These are phyloP conservation scores for Xylaria longipes DNA, from an alignment of 495 filamentous ascomycete genomes.

Conservation along the genomic window DNA sequence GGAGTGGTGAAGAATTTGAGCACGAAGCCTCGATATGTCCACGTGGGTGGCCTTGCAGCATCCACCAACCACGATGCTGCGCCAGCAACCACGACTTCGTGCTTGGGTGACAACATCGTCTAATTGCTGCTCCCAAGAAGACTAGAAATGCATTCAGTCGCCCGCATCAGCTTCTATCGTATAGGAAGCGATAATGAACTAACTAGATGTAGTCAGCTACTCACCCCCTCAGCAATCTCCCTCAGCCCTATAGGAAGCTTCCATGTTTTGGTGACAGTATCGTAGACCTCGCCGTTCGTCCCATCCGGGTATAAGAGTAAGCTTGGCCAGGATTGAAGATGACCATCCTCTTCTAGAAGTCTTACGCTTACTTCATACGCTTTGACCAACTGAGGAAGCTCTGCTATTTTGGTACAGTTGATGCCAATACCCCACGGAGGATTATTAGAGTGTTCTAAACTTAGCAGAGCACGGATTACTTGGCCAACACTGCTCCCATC, in stretches of 20 bases:
- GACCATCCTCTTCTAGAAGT: slow-evolving; percentile 39
- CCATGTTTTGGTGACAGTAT: slow-evolving; percentile 66
- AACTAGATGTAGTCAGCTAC: slow-evolving; percentile 10
- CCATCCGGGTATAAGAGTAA: slow-evolving; percentile 74
- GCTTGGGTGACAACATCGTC: slow-evolving; percentile 61
- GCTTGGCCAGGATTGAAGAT: slow-evolving; percentile 51
- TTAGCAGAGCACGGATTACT: slow-evolving; percentile 53
- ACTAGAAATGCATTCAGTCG: slow-evolving; percentile 22
- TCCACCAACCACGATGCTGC: slow-evolving; percentile 61
- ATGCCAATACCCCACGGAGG: slow-evolving; percentile 68
- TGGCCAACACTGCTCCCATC: slow-evolving; percentile 54
- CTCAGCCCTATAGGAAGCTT: slow-evolving; percentile 42
- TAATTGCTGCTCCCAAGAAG: slow-evolving; percentile 61
- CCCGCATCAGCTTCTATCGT: slow-evolving; percentile 3
- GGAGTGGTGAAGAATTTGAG: neutral
- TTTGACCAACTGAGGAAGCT: slow-evolving; percentile 55
- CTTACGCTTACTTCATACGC: slow-evolving; percentile 53
- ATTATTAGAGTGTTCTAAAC: slow-evolving; percentile 29
- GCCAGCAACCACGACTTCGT: slow-evolving; percentile 62
- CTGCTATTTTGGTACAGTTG: slow-evolving; percentile 68
- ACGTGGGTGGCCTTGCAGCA: slow-evolving; percentile 64
- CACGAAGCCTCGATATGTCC: slow-evolving; percentile 57
- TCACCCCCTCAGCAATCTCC: slow-evolving; percentile 28
- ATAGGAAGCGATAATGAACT: neutral
- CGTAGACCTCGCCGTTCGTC: slow-evolving; percentile 69